These are phyloP conservation scores for Setaria viridis DNA, from an alignment of 202 grass and related monocot genomes.

Conservation along the genomic window DNA sequence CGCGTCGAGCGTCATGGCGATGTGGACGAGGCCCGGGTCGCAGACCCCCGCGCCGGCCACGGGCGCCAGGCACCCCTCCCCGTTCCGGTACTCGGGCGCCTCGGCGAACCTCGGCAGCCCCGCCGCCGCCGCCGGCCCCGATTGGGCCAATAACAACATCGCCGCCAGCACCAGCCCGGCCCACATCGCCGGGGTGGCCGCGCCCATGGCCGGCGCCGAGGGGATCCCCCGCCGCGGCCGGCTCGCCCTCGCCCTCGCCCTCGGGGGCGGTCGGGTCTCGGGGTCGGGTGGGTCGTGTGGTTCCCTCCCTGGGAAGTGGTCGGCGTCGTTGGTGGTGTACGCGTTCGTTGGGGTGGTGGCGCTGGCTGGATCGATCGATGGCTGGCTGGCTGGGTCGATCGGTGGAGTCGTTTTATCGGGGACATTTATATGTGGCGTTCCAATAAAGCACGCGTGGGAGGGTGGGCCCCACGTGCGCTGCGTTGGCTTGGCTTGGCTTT, in stretches of 20 bases:
- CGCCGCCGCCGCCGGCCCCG: background rate
- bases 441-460: conserved; percentile 39
- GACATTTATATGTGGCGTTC: conserved; percentile 53
- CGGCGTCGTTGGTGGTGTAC: conserved; percentile 40
- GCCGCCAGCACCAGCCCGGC: conserved; percentile 20
- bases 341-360: background rate
- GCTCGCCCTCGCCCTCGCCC: background rate
- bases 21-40: conserved; percentile 76
- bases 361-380: background rate
- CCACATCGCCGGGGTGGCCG: conserved; percentile 42
- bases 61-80: conserved; percentile 56
- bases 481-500: background rate
- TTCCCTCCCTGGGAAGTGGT: conserved; percentile 35
- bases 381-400: conserved; percentile 5
- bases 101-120: conserved; percentile 59
- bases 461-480: conserved; percentile 25
- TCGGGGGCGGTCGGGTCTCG: background rate
- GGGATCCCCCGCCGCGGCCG: conserved; percentile 11
- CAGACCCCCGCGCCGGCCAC: conserved; percentile 52
- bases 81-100: conserved; percentile 85
- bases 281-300: conserved; percentile 20
- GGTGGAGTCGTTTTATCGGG: conserved; percentile 26
- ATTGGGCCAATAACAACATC: conserved; percentile 31
- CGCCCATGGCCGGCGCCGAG: conserved; percentile 30
- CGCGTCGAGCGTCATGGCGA: conserved; percentile 94